Conservation (phyloP, 208 protist genomes). For the Leishmania braziliensis region DNA sequence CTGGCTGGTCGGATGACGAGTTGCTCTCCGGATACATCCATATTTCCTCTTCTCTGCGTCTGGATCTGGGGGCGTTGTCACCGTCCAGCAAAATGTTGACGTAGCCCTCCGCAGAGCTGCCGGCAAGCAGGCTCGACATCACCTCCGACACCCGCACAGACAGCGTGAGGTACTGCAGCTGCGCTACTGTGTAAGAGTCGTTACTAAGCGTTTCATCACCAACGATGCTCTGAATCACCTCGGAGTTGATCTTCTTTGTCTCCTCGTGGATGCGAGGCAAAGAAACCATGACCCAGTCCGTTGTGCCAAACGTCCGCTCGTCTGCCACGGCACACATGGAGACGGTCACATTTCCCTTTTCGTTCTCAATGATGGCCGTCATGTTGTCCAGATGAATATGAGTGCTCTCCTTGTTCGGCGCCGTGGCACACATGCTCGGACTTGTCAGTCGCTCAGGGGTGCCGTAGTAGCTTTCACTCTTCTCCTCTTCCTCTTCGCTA, state of each 20-base stretch:
- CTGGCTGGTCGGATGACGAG: background rate
- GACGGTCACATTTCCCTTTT: slow-evolving; percentile 15
- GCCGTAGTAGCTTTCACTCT: slow-evolving; percentile 29
- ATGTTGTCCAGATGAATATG: slow-evolving; percentile 24
- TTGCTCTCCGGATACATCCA: slow-evolving; percentile 49
- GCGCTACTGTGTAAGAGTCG: slow-evolving; percentile 41
- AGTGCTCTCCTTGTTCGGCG: background rate
- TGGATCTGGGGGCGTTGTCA: slow-evolving; percentile 21
- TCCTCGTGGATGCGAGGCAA: slow-evolving; percentile 47
- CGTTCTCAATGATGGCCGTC: slow-evolving; percentile 14
- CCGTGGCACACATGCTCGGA: slow-evolving; percentile 7
- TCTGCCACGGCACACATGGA: slow-evolving; percentile 64
- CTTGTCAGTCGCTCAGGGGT: slow-evolving; percentile 29
- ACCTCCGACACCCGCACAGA: slow-evolving; percentile 49
- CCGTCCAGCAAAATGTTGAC: slow-evolving; percentile 76
- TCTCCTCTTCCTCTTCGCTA: slow-evolving; percentile 10
- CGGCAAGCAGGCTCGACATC: slow-evolving; percentile 19
- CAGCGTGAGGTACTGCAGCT: slow-evolving; percentile 79
- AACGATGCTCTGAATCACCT: slow-evolving; percentile 30
- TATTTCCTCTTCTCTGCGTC: slow-evolving; percentile 37
- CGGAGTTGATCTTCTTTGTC: slow-evolving; percentile 28
- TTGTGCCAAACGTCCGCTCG: slow-evolving; percentile 67
- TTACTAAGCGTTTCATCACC: slow-evolving; percentile 25
- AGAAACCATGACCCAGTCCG: slow-evolving; percentile 83
- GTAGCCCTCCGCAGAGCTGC: slow-evolving; percentile 8